phyloP scores from a whole-genome alignment of 331 rosid genomes.

The Arachis monticola region DNA sequence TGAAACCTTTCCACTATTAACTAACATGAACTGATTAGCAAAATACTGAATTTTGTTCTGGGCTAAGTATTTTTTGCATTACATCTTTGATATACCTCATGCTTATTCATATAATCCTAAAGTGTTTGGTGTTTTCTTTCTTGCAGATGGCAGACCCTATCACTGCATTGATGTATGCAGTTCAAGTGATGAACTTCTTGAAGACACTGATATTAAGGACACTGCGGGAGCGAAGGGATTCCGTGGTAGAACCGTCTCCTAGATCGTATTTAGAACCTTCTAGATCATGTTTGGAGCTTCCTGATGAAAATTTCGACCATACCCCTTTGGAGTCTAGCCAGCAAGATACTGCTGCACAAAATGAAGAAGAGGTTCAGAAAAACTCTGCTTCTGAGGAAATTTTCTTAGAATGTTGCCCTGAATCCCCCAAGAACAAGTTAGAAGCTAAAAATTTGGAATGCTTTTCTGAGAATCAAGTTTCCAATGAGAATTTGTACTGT shows the following conservation, averaged over 20 bases:
- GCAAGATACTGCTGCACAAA: slow-evolving; percentile 45
- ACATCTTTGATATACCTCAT: no score
- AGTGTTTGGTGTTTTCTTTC: slow-evolving; percentile 31
- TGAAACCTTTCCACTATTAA: no score
- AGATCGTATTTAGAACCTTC: slow-evolving; percentile 55
- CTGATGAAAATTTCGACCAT: slow-evolving; percentile 53
- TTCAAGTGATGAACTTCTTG: slow-evolving; percentile 94
- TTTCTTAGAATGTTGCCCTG: slow-evolving; percentile 42
- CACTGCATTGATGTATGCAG: slow-evolving; percentile 94
- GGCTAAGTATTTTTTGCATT: no score
- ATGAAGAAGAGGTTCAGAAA: slow-evolving; percentile 52
- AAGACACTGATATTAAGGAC: slow-evolving; percentile 74
- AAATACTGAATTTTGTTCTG: no score
- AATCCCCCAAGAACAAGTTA: slow-evolving; percentile 38
- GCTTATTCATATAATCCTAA: not conserved
- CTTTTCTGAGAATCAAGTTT: slow-evolving; percentile 44
- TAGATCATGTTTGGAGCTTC: slow-evolving; percentile 52
- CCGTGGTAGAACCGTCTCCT: slow-evolving; percentile 54
- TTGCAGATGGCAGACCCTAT: slow-evolving; percentile 93
- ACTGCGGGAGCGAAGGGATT: slow-evolving; percentile 65
- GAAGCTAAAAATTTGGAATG: slow-evolving; percentile 46
- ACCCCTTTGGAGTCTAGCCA: slow-evolving; percentile 51
- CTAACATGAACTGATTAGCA: no score
- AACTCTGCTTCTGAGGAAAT: slow-evolving; percentile 42
- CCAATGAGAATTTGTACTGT: slow-evolving; percentile 44